Evolutionary conservation across 2,329 filamentous ascomycete genomes (phyloP).

Genomic region (Paracorniculantispora psalliotae): DNA sequence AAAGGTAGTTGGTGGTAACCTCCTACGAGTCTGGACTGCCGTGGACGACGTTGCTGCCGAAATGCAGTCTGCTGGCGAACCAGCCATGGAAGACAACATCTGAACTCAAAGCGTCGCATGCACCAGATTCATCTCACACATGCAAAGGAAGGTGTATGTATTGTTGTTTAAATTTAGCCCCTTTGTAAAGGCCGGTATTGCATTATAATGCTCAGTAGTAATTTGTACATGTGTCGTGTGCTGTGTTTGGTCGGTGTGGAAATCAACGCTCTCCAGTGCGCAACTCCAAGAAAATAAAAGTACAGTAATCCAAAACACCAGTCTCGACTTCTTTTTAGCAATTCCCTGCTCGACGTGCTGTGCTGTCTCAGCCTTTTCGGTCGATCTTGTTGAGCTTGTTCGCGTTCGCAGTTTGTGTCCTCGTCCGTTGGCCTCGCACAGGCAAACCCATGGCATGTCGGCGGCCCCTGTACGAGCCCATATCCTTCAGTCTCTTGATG

Average conservation of each 20-base stretch:
- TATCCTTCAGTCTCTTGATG: slow-evolving; percentile 80
- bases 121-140: background rate
- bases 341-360: background rate
- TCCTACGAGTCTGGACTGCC: slow-evolving; percentile 78
- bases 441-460: slow-evolving; percentile 91
- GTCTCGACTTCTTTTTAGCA: background rate
- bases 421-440: slow-evolving; percentile 83
- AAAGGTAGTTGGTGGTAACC: slow-evolving; percentile 74
- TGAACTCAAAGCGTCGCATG: background rate
- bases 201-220: background rate
- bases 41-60: slow-evolving; percentile 66
- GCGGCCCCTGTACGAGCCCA: slow-evolving; percentile 82
- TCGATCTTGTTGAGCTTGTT: slow-evolving; percentile 58
- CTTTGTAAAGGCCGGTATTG: background rate
- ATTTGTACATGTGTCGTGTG: slow-evolving; percentile 12
- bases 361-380: slow-evolving; percentile 23
- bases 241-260: background rate
- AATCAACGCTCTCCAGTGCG: slow-evolving; percentile 3
- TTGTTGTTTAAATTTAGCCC: no score
- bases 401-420: slow-evolving; percentile 62
- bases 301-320: background rate
- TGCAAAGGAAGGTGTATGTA: no score
- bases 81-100: slow-evolving; percentile 50
- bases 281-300: background rate
- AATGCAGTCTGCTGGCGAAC: slow-evolving; percentile 55